Evolutionary conservation across 2,329 filamentous ascomycete genomes (phyloP), one percentile per base, ranked within the genome.

Genomic region (Alternaria novae-zelandiae): DNA sequence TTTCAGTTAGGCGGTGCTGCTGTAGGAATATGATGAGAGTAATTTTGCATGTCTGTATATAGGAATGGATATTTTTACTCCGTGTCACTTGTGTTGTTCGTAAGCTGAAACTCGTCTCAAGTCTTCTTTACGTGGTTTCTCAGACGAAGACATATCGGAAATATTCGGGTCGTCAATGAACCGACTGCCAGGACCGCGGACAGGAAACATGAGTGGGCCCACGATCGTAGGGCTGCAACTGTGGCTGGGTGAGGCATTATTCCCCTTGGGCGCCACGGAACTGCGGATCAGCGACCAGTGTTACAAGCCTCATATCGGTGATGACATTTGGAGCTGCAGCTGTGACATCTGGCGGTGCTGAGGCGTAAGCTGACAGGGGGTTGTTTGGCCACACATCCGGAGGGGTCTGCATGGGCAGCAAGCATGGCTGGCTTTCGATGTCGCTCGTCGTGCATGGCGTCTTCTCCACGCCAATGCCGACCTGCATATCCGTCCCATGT

Each of bases 41-140:
- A 20, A 41, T 50, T 60, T 32, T 43, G 43, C 43, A 32, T 17
- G 28, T 51, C 28, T 59, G 55, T 54, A 51, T 65, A 69, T 71
- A 70, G 66, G 65, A 66, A 63, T 69, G 61, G 63, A 68, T n/a
- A 63, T 61, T 49, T 59, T 55, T 54, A 66, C 53, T 43, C 30
- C 21, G 51, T 43, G 5, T 41, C 15, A n/a, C 15, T 10, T 9
- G 32, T n/a, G 13, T 36, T n/a, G 7, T 36, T 36, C 13, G 13
- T 36, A 36, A 36, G 3, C 7, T 36, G 32, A 9, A n/a, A 36
- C 32, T n/a, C 13, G 13, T 8, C 13, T 36, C 13, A 36, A 36
- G 30, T 32, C 32, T 8, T 30, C 13, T 32, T 32, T 15, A 12
- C 30, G 30, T 32, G 30, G 11, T 13, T 32, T 32, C 30, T 32